Percentiles rank a stretch among this genome's conserved stretches.
Evolutionary conservation across 2,329 filamentous ascomycete species (phyloP).

Genomic region (Trichoderma afroharzianum): DNA sequence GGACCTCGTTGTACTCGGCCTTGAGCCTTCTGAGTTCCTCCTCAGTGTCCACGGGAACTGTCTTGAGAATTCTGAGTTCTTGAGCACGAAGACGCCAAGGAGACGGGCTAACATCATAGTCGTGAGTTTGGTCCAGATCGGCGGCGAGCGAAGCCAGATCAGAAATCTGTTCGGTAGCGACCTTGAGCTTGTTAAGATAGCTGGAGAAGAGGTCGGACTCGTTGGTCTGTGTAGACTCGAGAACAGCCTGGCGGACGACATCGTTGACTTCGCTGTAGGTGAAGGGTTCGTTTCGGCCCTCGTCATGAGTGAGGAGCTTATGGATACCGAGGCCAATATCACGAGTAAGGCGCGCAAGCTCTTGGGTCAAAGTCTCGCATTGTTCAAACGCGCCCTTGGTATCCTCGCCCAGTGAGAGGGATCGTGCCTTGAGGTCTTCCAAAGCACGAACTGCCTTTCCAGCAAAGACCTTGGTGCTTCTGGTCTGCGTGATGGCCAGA

Average conservation of each 20-base stretch:
- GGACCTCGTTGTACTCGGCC: constrained; percentile 75
- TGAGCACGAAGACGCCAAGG: constrained; percentile 83
- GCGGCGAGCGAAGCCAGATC: constrained; percentile 68
- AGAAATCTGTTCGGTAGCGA: constrained; percentile 59
- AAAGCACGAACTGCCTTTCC: constrained; percentile 74
- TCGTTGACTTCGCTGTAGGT: constrained; percentile 63
- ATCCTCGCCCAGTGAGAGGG: constrained; percentile 67
- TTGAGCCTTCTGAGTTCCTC: constrained; percentile 78
- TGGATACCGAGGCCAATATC: constrained; percentile 65
- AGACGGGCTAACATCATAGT: constrained; percentile 71
- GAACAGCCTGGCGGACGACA: constrained; percentile 54
- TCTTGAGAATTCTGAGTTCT: constrained; percentile 78
- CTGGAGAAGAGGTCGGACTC: constrained; percentile 69
- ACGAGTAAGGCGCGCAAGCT: constrained; percentile 63
- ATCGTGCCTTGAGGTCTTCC: constrained; percentile 72
- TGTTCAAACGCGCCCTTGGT: constrained; percentile 66
- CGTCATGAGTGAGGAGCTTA: constrained; percentile 60
- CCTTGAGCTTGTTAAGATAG: constrained; percentile 64
- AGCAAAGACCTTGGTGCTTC: constrained; percentile 79
- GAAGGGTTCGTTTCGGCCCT: constrained; percentile 65
- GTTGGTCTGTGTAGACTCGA: constrained; percentile 47
- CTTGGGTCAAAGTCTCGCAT: constrained; percentile 61
- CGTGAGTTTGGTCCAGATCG: constrained; percentile 68
- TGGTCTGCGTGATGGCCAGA: constrained; percentile 66
- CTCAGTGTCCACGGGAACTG: constrained; percentile 75